A percentile compares a stretch with the other conserved stretches of the same genome.
These are phyloP conservation scores for Pleurotus tuber-regium DNA, from an alignment of 768 basidiomycete species.

Conservation along the genomic window DNA sequence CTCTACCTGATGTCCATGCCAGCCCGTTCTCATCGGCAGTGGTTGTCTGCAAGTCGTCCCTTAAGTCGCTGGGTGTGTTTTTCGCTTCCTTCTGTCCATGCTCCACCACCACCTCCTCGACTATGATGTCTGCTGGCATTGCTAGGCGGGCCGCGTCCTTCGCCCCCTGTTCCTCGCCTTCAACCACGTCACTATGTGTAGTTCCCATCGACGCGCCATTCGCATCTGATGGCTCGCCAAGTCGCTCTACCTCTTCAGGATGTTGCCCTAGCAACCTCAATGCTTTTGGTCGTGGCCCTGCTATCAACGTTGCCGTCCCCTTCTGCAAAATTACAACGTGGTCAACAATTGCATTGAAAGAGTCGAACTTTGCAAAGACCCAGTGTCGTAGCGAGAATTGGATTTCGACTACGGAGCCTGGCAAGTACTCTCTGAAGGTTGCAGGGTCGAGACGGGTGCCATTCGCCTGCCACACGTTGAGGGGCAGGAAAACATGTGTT, in stretches of 20 bases:
- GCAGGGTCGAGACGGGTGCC: neutral
- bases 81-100: too few species aligned
- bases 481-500: constrained; percentile 1
- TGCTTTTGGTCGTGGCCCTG: neutral
- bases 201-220: too few species aligned
- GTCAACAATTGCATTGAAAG: neutral
- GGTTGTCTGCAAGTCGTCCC: too few species aligned
- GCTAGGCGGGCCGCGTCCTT: neutral
- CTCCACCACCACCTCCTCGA: too few species aligned
- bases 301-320: neutral
- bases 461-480: neutral
- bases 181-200: too few species aligned
- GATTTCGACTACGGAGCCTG: constrained; percentile 4
- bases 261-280: neutral
- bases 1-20: too few species aligned
- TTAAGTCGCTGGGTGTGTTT: too few species aligned
- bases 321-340: neutral
- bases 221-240: neutral
- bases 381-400: constrained; percentile 8
- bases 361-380: neutral
- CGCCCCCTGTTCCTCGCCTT: too few species aligned
- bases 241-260: neutral
- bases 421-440: neutral
- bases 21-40: too few species aligned
- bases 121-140: neutral